Evolutionary conservation across 108 stramenopile genomes (phyloP), one percentile per base, ranked within the genome.

Genomic region (Schizochytrium sp.): DNA sequence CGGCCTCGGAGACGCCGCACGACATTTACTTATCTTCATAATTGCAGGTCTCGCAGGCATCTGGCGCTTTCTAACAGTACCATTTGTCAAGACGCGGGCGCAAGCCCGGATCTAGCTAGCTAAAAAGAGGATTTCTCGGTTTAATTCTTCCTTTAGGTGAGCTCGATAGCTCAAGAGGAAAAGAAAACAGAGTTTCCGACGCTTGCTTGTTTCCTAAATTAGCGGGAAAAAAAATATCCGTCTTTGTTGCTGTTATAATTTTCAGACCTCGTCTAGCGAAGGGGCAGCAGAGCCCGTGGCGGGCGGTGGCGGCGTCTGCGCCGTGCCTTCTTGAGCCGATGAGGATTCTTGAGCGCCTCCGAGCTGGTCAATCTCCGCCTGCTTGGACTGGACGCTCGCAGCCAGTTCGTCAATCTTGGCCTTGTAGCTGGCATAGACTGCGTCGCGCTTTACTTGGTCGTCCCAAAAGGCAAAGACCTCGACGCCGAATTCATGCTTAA

Each of bases 351-450:
- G 45, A 14, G 45, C 51, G n/a, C 25, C 51, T 12, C 76, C 76
- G 51, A 83, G 76, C 48, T 47, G 23, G 28, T 47, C n/a, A 34
- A 83, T 83, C 51, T 83, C 76, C 0, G 19, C 16, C 51, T 83
- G 76, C 76, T 83, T 83, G 76, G 45, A 14, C 76, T 83, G 76
- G 76, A 83, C 48, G 51, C 51, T 83, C 0, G 2, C 5, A 23
- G 28, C 51, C 16, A 83, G 48, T 16, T 47, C 76, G 25, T 83
- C 76, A 12, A 83, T 53, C 76, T 83, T 83, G 19, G n/a, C 76
- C 76, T 83, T 83, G 51, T 83, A 83, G 76, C 51, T 83, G 19
- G 76, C 76, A 28, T 83, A 83, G 51, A 55, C 48, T 16, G 76
- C 76, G 45, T 83, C 76, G 25, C 48, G 48, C 76, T 34, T 8